These are phyloP conservation scores for Scutellaria barbata DNA, from an alignment of 257 asterid genomes.

Conservation along the genomic window DNA sequence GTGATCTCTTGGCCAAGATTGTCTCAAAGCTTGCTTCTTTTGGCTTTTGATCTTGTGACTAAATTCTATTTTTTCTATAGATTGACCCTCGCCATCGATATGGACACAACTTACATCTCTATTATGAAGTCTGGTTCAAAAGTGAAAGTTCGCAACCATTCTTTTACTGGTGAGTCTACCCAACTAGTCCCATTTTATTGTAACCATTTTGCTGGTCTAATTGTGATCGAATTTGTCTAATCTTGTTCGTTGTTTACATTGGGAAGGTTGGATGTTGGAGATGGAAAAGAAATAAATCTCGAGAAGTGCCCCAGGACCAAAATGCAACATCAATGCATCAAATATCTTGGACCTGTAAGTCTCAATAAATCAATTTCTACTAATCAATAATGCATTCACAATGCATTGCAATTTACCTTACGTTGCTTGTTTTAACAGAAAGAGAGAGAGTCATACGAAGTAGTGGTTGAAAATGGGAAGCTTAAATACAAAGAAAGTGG, in stretches of 20 bases:
- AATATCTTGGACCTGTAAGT: constrained; percentile 90
- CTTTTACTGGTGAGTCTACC: constrained; percentile 87
- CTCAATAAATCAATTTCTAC: background rate
- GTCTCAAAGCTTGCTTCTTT: background rate
- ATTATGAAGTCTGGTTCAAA: constrained; percentile 83
- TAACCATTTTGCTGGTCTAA: background rate
- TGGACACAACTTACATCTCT: constrained; percentile 91
- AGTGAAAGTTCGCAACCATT: constrained; percentile 92
- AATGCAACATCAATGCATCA: constrained; percentile 83
- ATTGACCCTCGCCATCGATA: constrained; percentile 98
- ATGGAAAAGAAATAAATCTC: constrained; percentile 83
- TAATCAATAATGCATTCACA: too few relatives aligned
- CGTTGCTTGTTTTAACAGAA: constrained; percentile 50
- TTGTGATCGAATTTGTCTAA: background rate
- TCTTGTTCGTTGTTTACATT: background rate
- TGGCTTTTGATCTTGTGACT: background rate
- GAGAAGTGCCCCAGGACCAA: constrained; percentile 76
- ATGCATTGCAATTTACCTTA: background rate
- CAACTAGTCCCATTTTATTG: background rate
- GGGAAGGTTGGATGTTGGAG: constrained; percentile 93
- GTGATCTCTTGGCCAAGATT: constrained; percentile 17
- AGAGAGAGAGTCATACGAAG: constrained; percentile 83
- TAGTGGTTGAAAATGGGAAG: constrained; percentile 69
- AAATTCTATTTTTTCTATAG: constrained; percentile 41
- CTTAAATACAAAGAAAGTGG: constrained; percentile 73